These are phyloP conservation scores for Aspergillus intermedius DNA, from an alignment of 2,329 filamentous ascomycete genomes.

Conservation along the genomic window DNA sequence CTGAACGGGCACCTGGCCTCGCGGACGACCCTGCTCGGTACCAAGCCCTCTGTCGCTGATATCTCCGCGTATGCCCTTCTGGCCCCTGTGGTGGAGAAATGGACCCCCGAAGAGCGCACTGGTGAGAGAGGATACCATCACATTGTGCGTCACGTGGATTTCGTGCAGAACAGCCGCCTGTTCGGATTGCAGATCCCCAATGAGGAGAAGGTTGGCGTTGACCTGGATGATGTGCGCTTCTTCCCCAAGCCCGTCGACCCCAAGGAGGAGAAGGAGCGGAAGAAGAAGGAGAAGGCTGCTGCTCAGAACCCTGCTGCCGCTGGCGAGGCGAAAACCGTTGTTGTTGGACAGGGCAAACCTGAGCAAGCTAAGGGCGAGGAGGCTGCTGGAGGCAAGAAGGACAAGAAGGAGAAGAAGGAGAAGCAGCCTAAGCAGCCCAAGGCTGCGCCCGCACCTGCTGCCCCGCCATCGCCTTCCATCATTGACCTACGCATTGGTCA, in stretches of 20 bases:
- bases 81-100: conserved; percentile 67
- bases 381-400: conserved; percentile 62
- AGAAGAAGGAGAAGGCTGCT: conserved; percentile 85
- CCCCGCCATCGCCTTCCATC: conserved; percentile 72
- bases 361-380: conserved; percentile 53
- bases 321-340: conserved; percentile 26
- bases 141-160: conserved; percentile 86
- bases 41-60: conserved; percentile 83
- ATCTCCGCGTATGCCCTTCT: conserved; percentile 75
- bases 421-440: conserved; percentile 77
- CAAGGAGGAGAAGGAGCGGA: conserved; percentile 91
- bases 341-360: conserved; percentile 33
- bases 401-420: conserved; percentile 73
- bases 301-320: conserved; percentile 23
- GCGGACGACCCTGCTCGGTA: conserved; percentile 80
- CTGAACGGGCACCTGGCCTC: conserved; percentile 83
- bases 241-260: conserved; percentile 83
- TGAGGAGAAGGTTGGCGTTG: conserved; percentile 69
- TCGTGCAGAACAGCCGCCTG: conserved; percentile 78
- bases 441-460: conserved; percentile 60
- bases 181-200: conserved; percentile 64
- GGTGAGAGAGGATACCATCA: conserved; percentile 84
- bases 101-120: conserved; percentile 79
- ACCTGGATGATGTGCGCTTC: conserved; percentile 73
- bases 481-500: conserved; percentile 96